Conservation (phyloP, 768 basidiomycete species). For the Mycena latifolia region DNA sequence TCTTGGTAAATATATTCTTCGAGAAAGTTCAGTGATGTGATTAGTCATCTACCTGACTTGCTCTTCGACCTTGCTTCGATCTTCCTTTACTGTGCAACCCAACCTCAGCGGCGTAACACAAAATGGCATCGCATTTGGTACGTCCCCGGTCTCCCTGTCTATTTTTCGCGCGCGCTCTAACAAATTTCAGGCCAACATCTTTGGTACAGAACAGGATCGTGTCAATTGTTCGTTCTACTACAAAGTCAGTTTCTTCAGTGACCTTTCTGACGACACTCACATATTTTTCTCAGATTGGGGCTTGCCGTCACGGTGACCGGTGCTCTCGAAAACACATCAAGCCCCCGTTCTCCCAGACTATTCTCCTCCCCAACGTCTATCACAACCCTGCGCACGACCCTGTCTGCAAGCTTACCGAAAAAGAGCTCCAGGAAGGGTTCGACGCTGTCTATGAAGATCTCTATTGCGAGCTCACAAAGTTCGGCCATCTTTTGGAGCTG, state of each 20-base stretch:
- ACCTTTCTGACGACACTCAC: conserved; percentile 26
- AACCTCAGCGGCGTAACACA: conserved; percentile 20
- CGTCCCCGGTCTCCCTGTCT: conserved; percentile 37
- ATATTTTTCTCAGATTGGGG: conserved; percentile 82
- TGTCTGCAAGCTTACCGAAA: conserved; percentile 87
- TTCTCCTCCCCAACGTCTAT: conserved; percentile 96
- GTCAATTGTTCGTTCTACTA: conserved; percentile 99
- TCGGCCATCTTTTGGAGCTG: conserved; percentile 94
- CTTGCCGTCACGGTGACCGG: conserved; percentile 97
- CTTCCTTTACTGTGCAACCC: conserved; percentile 27
- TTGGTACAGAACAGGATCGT: conserved; percentile 93
- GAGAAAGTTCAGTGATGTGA: conserved; percentile 6
- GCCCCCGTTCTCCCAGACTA: conserved; percentile 97
- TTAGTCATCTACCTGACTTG: conserved; percentile 3
- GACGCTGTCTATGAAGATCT: conserved; percentile 96
- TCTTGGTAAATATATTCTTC: neutral
- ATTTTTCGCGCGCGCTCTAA: conserved; percentile 6
- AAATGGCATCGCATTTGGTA: conserved; percentile 86
- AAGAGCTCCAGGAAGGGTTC: conserved; percentile 92
- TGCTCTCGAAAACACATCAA: conserved; percentile 99
- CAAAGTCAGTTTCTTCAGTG: conserved; percentile 59
- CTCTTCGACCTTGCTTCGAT: conserved; percentile 16
- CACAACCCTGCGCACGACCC: conserved; percentile 98
- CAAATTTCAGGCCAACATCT: conserved; percentile 85
- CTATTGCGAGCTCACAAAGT: conserved; percentile 94